Percentiles rank a stretch among this genome's conserved stretches.
These are phyloP conservation scores for Platismatia glauca DNA, from an alignment of 495 filamentous ascomycete genomes.

Conservation along the genomic window DNA sequence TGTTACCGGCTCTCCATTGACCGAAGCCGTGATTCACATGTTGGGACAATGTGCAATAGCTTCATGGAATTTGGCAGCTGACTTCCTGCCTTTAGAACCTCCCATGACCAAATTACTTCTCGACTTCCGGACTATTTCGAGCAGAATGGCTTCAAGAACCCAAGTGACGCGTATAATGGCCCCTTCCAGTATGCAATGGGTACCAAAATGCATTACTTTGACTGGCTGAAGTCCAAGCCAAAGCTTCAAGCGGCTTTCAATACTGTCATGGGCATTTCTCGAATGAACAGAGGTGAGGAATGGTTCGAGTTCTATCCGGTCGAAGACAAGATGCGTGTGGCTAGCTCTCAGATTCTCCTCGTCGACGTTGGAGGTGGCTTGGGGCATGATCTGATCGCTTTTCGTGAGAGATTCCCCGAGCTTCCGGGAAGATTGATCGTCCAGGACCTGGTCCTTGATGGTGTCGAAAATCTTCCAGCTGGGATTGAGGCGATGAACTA, in stretches of 20 bases:
- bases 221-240: too few species aligned
- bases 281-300: background rate
- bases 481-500: background rate
- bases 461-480: background rate
- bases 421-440: conserved; percentile 38
- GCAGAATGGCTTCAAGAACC: background rate
- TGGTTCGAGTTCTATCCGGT: conserved; percentile 37
- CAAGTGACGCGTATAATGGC: too few species aligned
- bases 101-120: background rate
- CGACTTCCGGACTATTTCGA: background rate
- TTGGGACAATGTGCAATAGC: too few species aligned
- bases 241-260: background rate
- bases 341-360: too few species aligned
- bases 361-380: conserved; percentile 47
- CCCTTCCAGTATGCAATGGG: too few species aligned
- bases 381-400: conserved; percentile 43
- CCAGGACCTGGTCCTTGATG: conserved; percentile 39
- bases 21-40: background rate
- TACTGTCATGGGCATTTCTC: background rate
- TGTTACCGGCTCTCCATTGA: background rate
- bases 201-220: too few species aligned
- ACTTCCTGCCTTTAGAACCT: background rate
- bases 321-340: conserved; percentile 25
- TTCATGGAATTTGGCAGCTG: too few species aligned
- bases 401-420: conserved; percentile 29